Evolutionary conservation across 164 flowering plant species (phyloP).

Genomic region (Magnolia officinalis): DNA sequence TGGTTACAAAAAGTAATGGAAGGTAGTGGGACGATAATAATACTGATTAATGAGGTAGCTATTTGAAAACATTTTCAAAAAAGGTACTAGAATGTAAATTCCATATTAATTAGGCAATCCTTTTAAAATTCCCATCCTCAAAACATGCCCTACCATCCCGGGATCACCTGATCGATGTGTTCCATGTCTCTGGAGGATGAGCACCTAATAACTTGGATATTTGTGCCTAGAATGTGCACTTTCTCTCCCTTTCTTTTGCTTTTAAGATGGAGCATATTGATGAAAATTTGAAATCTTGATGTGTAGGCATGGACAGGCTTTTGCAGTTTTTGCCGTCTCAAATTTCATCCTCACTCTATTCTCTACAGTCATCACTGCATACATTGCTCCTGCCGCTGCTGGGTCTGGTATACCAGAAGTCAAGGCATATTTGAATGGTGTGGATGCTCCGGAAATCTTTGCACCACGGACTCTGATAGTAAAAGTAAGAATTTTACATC

Average conservation of each 20-base stretch:
- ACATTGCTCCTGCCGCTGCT: constrained; percentile 68
- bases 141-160: neutral
- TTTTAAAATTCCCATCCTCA: no score
- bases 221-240: neutral
- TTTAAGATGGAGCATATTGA: neutral
- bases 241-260: neutral
- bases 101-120: no score
- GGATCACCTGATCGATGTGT: neutral
- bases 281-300: neutral
- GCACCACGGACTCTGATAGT: constrained; percentile 53
- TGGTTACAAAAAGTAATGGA: no score
- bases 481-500: constrained; percentile 43
- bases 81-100: no score
- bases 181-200: no score
- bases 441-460: constrained; percentile 77
- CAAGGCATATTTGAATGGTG: constrained; percentile 91
- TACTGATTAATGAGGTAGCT: no score
- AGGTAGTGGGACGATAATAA: no score
- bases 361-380: constrained; percentile 58
- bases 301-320: constrained; percentile 57
- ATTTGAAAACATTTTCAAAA: no score
- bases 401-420: constrained; percentile 96
- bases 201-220: neutral
- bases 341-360: constrained; percentile 67
- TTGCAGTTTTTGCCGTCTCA: constrained; percentile 45